Percentiles rank a stretch among this genome's conserved stretches.
phyloP scores from a whole-genome alignment of 1,284 basidiomycete species.

The Blastosporella zonata region DNA sequence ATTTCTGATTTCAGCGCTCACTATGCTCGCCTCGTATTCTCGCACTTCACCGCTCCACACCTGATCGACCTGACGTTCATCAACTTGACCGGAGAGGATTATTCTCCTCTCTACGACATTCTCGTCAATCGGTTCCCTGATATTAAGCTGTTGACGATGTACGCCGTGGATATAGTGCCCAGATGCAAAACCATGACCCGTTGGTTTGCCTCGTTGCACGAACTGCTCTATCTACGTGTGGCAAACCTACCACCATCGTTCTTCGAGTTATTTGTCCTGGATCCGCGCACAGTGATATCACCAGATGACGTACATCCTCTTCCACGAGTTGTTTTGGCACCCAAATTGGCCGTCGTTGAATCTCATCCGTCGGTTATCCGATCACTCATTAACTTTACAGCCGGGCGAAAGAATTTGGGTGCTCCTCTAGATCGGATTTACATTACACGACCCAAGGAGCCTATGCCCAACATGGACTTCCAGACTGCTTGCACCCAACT shows the following conservation, averaged over 20 bases:
- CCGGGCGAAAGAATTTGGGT: slow-evolving; percentile 22
- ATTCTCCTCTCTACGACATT: slow-evolving; percentile 40
- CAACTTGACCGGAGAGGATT: slow-evolving; percentile 48
- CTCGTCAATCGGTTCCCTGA: slow-evolving; percentile 45
- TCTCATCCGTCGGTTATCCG: slow-evolving; percentile 29
- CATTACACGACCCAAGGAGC: slow-evolving; percentile 21
- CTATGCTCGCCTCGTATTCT: slow-evolving; percentile 44
- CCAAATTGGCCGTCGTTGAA: slow-evolving; percentile 42
- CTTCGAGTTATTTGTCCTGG: slow-evolving; percentile 42
- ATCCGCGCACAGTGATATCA: slow-evolving; percentile 26
- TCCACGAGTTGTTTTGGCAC: slow-evolving; percentile 30
- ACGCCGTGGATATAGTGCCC: slow-evolving; percentile 35
- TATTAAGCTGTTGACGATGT: slow-evolving; percentile 49
- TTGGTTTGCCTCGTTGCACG: slow-evolving; percentile 54
- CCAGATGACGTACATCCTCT: slow-evolving; percentile 6
- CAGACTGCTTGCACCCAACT: slow-evolving; percentile 14
- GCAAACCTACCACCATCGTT: slow-evolving; percentile 37
- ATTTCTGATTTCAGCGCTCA: slow-evolving; percentile 48
- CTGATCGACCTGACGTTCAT: slow-evolving; percentile 53
- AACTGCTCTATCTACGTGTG: slow-evolving; percentile 47
- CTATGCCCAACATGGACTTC: slow-evolving; percentile 19
- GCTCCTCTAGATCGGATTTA: slow-evolving; percentile 32
- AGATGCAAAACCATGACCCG: slow-evolving; percentile 33
- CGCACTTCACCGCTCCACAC: slow-evolving; percentile 48
- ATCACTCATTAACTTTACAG: slow-evolving; percentile 24